phyloP scores from a whole-genome alignment of 495 filamentous ascomycete genomes.

The Amniculicola lignicola region DNA sequence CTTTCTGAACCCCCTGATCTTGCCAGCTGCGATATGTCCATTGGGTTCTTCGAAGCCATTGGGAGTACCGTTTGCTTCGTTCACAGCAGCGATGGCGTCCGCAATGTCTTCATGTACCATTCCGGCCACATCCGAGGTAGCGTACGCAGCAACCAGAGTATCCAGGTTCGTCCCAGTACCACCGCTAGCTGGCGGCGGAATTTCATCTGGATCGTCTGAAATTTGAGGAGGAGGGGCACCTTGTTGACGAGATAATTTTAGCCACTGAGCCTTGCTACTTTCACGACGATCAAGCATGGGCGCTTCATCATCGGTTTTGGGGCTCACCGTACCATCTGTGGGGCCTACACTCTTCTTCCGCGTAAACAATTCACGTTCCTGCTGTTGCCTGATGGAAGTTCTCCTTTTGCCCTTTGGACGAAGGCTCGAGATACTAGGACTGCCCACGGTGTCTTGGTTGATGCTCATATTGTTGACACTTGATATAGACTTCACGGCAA shows the following conservation, averaged over 20 bases:
- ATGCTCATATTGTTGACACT: slow-evolving; percentile 69
- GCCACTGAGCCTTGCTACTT: slow-evolving; percentile 56
- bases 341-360: slow-evolving; percentile 65
- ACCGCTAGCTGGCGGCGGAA: slow-evolving; percentile 65
- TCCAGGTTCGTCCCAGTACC: slow-evolving; percentile 75
- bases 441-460: slow-evolving; percentile 54
- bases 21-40: slow-evolving; percentile 46
- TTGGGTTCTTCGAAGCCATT: slow-evolving; percentile 53
- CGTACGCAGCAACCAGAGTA: slow-evolving; percentile 69
- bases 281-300: slow-evolving; percentile 61
- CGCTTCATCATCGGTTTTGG: slow-evolving; percentile 64
- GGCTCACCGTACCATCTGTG: slow-evolving; percentile 50
- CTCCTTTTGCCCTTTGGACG: slow-evolving; percentile 65
- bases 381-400: slow-evolving; percentile 73
- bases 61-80: slow-evolving; percentile 64
- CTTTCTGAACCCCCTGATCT: slow-evolving; percentile 76
- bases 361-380: slow-evolving; percentile 88
- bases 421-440: slow-evolving; percentile 48
- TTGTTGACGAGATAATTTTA: slow-evolving; percentile 65
- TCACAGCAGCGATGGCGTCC: slow-evolving; percentile 57
- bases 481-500: slow-evolving; percentile 86
- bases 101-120: slow-evolving; percentile 79
- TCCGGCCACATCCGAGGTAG: slow-evolving; percentile 71
- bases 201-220: slow-evolving; percentile 69
- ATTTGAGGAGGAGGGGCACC: slow-evolving; percentile 60